Base-by-base conservation (phyloP, 305 asterid genomes). In the Striga hermonthica region DNA sequence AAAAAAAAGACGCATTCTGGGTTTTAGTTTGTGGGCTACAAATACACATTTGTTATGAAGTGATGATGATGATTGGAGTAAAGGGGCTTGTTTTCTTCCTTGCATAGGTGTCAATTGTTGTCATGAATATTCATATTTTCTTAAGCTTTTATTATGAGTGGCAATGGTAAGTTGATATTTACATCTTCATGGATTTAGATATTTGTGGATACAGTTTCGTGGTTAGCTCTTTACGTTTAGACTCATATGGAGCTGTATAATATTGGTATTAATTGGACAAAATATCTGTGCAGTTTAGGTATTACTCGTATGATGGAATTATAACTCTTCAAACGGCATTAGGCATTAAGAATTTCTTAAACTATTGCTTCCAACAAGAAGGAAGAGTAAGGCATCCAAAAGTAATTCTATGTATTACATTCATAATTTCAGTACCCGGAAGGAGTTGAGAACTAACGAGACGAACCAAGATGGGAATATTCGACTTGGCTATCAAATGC, bases 371-470 rank as follows among this genome's bases (percentile, higher is more conserved):
- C 41, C 36, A 28, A 11, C 47, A 34, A 11, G 49, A 39, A 62
- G 63, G 64, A 74, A 47, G 64, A 60, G 31, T 41, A 40, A 28
- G 38, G 38, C 16, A 22, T 22, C 31, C 31, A 22, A 22, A 22
- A 22, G 31, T 22, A 22, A 22, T 22, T 1, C 2, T 0, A 22
- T 22, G 31, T 22, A 22, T 22, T 22, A 45, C 67, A 15, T 68
- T 13, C 48, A 28, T 61, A 10, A 31, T 76, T 74, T 70, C 85
- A 78, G 87, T 40, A 75, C 67, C 49, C 77, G 62, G 69, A 87
- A 81, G 72, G 95, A 81, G 66, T 74, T 83, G 79, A 79, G 79
- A 71, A 61, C 67, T 48, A 78, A 76, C 66, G 85, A 80, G 75
- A 80, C 63, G 72, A 78, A 70, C 64, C 76, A 75, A 68, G 82